phyloP scores from a whole-genome alignment of 148 eudicot genomes.

The Fagopyrum esculentum region DNA sequence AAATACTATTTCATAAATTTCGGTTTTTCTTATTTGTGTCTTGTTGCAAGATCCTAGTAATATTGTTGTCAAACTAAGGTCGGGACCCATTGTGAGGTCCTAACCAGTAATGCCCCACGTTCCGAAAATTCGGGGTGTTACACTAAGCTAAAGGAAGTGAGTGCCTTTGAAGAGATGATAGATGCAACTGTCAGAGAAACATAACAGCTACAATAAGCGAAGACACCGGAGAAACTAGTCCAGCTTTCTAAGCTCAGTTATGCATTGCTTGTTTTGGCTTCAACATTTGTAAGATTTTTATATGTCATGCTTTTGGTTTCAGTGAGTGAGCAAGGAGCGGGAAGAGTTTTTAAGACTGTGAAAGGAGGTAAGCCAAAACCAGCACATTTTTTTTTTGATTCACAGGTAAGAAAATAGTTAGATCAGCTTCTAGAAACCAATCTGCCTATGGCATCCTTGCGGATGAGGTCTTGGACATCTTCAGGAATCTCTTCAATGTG shows the following conservation, averaged over 20 bases:
- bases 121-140: too few relatives aligned
- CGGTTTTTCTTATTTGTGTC: too few relatives aligned
- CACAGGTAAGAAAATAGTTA: too few relatives aligned
- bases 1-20: too few relatives aligned
- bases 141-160: constrained; percentile 40
- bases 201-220: constrained; percentile 28
- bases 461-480: too few relatives aligned
- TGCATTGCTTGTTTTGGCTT: constrained; percentile 71
- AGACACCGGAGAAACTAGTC: constrained; percentile 40
- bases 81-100: too few relatives aligned
- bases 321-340: constrained; percentile 89
- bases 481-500: too few relatives aligned
- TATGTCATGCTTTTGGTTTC: constrained; percentile 19
- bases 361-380: constrained; percentile 47
- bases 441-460: too few relatives aligned
- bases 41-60: too few relatives aligned
- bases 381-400: background rate
- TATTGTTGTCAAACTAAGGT: too few relatives aligned
- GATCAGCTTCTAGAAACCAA: too few relatives aligned
- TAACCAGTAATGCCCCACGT: too few relatives aligned
- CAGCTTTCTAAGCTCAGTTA: constrained; percentile 71
- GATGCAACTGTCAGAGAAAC: constrained; percentile 46
- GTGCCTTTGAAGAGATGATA: constrained; percentile 57
- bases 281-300: constrained; percentile 50
- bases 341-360: constrained; percentile 82